Base-by-base conservation (phyloP, 495 filamentous ascomycete species). In the Tuber indicum region DNA sequence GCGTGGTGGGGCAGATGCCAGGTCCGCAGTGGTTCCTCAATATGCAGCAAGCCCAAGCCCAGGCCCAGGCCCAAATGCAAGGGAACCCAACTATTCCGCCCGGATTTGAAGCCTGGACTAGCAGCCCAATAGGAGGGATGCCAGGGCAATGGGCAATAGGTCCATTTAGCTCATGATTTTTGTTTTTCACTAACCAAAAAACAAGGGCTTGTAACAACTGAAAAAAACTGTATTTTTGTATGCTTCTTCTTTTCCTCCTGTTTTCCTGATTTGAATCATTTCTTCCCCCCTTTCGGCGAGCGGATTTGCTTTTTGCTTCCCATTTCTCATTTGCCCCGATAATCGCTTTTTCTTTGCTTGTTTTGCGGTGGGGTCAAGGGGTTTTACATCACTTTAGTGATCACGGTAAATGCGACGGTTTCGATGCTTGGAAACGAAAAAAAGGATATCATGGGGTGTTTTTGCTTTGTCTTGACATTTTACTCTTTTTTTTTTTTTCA, bases 11-110 rank as follows among this genome's bases (percentile, higher is more conserved):
- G 39, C 77, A 78, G 44, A 43, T 58, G 49, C 41, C 79, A 45
- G 79, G 71, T 43, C 78, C 78, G 1, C 71, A 74, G 8, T 80
- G 78, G 78, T 80, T 80, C 32, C 77, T 78, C 46, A 39, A 73
- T 44, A 69, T 77, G 45, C 76, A 77, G 32, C 76, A 77, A 43
- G 44, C 70, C 19, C 74, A 75, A 19, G 66, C 70, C 7, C 74
- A 73, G 1, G 62, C 26, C 17, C 58, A 66, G 26, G 58, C 58
- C 32, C 58, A 66, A 66, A 66, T 66, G 58, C 58, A 66, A 36
- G 58, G 58, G 26, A 66, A 66, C 58, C 58, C 58, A 66, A 66
- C 16, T 36, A 32, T 36, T 32, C 58, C 26, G 58, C 58, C 58
- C 16, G 58, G 58, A 16, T 66, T 66, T 17, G 58, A 66, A 66